These are phyloP conservation scores for Trichoderma asperellum DNA, from an alignment of 2,329 filamentous ascomycete genomes.

Conservation along the genomic window DNA sequence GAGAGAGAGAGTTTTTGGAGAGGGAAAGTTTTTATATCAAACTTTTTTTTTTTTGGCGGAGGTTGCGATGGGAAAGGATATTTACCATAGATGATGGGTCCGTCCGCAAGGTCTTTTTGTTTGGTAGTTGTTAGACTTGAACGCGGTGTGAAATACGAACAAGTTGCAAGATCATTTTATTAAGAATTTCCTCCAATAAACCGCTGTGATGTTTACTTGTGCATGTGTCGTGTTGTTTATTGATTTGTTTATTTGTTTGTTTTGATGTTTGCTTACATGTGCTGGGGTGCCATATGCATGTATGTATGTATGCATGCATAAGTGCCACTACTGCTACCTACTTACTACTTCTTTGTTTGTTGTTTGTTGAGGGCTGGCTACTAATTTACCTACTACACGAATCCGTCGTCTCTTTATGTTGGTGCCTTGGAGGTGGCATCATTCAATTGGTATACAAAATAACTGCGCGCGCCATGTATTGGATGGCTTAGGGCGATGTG, in stretches of 20 bases:
- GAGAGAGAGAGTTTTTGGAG: background rate
- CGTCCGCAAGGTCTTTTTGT: constrained; percentile 16
- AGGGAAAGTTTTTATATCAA: background rate
- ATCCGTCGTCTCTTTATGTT: background rate
- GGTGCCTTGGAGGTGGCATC: background rate
- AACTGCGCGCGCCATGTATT: background rate
- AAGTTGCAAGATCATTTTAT: constrained; percentile 2
- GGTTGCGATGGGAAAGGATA: background rate
- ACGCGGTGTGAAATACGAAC: constrained; percentile 23
- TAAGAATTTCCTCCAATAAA: background rate
- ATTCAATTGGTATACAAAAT: constrained; percentile 9
- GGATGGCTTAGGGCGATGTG: background rate
- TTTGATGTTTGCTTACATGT: background rate
- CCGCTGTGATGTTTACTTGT: background rate
- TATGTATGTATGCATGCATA: background rate
- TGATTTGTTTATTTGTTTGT: background rate
- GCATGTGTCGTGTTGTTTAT: background rate
- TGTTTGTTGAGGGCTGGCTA: background rate
- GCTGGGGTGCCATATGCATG: background rate
- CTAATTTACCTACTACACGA: background rate
- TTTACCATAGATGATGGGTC: background rate
- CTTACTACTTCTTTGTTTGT: background rate
- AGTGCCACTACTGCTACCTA: background rate
- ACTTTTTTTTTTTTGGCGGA: constrained; percentile 1
- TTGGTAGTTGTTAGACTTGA: background rate